Evolutionary conservation across 202 grass and related monocot genomes (phyloP).

Genomic region (Bolboschoenoplectus hybrid): DNA sequence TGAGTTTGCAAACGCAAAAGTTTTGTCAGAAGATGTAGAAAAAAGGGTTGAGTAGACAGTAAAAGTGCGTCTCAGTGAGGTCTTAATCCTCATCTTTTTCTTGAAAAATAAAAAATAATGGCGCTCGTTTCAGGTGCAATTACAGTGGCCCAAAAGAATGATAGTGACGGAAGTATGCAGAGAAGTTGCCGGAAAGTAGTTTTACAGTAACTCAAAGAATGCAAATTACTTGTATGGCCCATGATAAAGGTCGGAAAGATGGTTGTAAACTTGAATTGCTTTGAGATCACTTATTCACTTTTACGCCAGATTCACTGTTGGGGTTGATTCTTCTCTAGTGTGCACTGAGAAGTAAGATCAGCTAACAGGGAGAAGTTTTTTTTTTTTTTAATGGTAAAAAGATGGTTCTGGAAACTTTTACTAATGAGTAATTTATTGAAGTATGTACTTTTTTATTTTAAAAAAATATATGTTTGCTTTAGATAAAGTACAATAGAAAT

Average conservation of each 20-base stretch:
- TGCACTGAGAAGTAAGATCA: neutral
- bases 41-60: neutral
- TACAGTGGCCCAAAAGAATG: constrained; percentile 12
- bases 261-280: neutral
- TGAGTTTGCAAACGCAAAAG: neutral
- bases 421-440: neutral
- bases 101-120: neutral
- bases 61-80: constrained; percentile 10
- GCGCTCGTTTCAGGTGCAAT: neutral
- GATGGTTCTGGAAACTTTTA: neutral
- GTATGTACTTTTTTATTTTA: neutral
- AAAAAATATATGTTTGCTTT: too few relatives aligned
- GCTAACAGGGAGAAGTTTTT: neutral
- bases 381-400: neutral
- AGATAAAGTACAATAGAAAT: too few relatives aligned
- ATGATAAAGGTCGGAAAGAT: neutral
- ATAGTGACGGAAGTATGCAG: neutral
- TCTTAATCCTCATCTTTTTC: constrained; percentile 7
- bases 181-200: constrained; percentile 25
- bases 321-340: constrained; percentile 18
- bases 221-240: neutral
- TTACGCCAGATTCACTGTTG: constrained; percentile 9
- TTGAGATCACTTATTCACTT: constrained; percentile 10
- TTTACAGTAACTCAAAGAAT: neutral
- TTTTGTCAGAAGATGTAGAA: neutral